Evolutionary conservation across 371 early-diverging fungal genomes (phyloP).

Genomic region (Mortierella sp.): DNA sequence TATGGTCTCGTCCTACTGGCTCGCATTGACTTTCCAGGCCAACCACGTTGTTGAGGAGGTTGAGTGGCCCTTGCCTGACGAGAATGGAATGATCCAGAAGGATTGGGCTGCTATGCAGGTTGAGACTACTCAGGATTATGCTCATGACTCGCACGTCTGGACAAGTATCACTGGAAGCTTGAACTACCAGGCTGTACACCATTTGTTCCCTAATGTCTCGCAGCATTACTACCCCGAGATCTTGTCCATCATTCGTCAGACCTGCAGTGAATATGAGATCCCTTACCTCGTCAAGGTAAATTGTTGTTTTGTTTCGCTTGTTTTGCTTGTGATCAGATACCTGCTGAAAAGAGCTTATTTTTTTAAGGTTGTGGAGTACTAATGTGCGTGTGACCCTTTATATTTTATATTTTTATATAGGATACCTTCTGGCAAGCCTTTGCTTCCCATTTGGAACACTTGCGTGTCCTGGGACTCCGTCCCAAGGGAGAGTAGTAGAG

Average conservation of each 20-base stretch:
- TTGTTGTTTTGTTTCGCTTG: neutral
- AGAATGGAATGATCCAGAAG: constrained; percentile 57
- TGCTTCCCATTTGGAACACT: constrained; percentile 59
- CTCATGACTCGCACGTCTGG: constrained; percentile 66
- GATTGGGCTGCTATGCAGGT: constrained; percentile 76
- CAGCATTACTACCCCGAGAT: constrained; percentile 69
- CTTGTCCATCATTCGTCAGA: constrained; percentile 59
- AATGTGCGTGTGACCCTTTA: neutral
- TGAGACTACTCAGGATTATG: constrained; percentile 70
- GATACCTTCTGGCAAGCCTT: constrained; percentile 64
- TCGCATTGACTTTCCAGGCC: constrained; percentile 73
- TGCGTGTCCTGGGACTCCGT: constrained; percentile 58
- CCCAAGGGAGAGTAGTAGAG: constrained; percentile 49
- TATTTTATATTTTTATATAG: constrained; percentile 28
- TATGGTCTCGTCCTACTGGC: constrained; percentile 64
- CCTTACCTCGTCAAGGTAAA: constrained; percentile 61
- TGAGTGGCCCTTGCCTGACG: constrained; percentile 66
- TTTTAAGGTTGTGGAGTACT: too few relatives aligned
- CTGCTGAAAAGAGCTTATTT: neutral
- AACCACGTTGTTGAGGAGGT: constrained; percentile 71
- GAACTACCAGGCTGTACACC: constrained; percentile 74
- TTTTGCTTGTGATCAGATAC: neutral
- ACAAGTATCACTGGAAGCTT: constrained; percentile 67
- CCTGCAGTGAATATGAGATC: constrained; percentile 64
- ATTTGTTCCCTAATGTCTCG: constrained; percentile 69